Evolutionary conservation across 306 rosid species (phyloP), one percentile per base, ranked within the genome.

Genomic region (Quercus berberidifolia): DNA sequence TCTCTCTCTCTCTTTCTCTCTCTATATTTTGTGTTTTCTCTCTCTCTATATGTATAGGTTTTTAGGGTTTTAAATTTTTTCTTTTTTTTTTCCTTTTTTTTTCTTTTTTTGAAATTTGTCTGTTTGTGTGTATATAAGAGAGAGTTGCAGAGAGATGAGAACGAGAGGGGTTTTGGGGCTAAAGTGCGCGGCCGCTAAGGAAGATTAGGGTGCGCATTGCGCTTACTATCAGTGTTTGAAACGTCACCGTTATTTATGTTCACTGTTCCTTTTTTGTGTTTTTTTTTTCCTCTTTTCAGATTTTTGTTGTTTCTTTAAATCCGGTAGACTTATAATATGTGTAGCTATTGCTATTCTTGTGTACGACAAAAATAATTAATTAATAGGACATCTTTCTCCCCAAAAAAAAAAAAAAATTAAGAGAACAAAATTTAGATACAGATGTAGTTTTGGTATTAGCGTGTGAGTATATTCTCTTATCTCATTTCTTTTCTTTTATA

Each of bases 161-260:
- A 10, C 0, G 51, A 25, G 70, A 28, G 76, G 73, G 18, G 46
- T 31, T 57, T 58, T 26, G 62, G 72, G 70, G 68, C 72, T 71
- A 82, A 43, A 43, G 25, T 69, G 80, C 73, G 73, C 58, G 20
- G 46, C 10, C 11, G 11, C 46, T 0, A 7, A 71, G 4, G 11
- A 41, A 23, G 28, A 4, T 51, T 64, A 26, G 55, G 25, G 71
- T 55, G 79, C 71, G 75, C 79, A 21, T 25, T 74, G 60, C 76
- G 67, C 80, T 28, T 33, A 26, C 65, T 4, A 28, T 5, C 4
- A 28, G 3, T 38, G 2, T 38, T 38, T 5, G 19, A 28, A 9
- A 26, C 41, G n/a, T 1, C 35, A 19, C 19, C 69, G 20, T 14
- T 13, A 4, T 60, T 33, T 35, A 6, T 35, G 41, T 35, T 35